phyloP scores from a whole-genome alignment of 2,329 filamentous ascomycete species.

The Colletotrichum karsti region DNA sequence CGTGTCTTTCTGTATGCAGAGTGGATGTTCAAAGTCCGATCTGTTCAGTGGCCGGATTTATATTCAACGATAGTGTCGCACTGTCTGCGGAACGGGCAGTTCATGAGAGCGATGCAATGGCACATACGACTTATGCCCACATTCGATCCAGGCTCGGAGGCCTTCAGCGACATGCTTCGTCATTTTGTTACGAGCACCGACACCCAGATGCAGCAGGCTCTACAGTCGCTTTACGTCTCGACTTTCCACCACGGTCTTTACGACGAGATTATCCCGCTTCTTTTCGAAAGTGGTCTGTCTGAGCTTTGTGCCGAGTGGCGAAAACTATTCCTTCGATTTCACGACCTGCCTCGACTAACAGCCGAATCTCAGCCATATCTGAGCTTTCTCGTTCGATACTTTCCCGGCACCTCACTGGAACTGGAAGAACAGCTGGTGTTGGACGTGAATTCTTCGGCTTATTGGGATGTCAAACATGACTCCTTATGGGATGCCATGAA shows the following conservation, averaged over 20 bases:
- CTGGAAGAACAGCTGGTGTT: constrained; percentile 43
- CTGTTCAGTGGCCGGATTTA: constrained; percentile 57
- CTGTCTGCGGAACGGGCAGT: constrained; percentile 49
- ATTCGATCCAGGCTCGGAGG: constrained; percentile 50
- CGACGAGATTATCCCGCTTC: constrained; percentile 58
- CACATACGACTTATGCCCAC: constrained; percentile 53
- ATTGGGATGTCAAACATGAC: constrained; percentile 14
- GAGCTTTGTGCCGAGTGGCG: constrained; percentile 58
- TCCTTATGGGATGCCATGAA: constrained; percentile 44
- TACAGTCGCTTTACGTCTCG: constrained; percentile 55
- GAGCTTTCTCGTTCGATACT: constrained; percentile 55
- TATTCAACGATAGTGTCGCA: constrained; percentile 56
- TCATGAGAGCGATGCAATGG: constrained; percentile 53
- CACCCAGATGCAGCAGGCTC: constrained; percentile 44
- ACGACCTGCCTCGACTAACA: constrained; percentile 49
- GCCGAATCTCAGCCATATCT: constrained; percentile 56
- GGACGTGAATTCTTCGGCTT: not conserved
- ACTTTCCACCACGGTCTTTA: constrained; percentile 55
- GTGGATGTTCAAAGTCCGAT: constrained; percentile 48
- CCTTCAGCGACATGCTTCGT: constrained; percentile 53
- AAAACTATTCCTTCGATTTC: constrained; percentile 45
- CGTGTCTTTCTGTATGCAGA: constrained; percentile 49
- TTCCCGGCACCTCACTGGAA: constrained; percentile 46
- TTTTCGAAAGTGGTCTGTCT: constrained; percentile 57
- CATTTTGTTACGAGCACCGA: constrained; percentile 49